Evolutionary conservation across 2,329 filamentous ascomycete genomes (phyloP).

Genomic region (Thielaviopsis cerberus): DNA sequence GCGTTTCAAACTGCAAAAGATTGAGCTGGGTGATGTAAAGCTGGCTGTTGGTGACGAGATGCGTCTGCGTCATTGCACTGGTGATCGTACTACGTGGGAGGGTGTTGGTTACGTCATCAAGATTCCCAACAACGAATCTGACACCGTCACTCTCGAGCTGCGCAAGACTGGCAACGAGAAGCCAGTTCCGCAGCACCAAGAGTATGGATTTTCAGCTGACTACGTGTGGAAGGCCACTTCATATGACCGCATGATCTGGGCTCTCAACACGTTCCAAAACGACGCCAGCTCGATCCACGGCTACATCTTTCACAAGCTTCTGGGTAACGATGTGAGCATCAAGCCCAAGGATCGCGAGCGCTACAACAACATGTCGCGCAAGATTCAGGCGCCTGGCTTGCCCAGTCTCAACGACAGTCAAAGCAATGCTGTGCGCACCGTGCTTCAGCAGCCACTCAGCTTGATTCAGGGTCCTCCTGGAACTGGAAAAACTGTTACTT

Average conservation of each 20-base stretch:
- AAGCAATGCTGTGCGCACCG: conserved; percentile 88
- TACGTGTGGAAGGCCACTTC: conserved; percentile 99
- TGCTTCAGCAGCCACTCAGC: conserved; percentile 80
- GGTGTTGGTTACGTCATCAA: conserved; percentile 98
- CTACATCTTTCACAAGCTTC: conserved; percentile 92
- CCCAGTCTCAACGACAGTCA: conserved; percentile 92
- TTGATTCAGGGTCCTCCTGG: conserved; percentile 93
- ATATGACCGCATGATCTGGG: conserved; percentile 96
- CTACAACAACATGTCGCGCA: conserved; percentile 68
- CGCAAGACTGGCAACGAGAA: conserved; percentile 92
- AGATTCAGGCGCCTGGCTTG: conserved; percentile 85
- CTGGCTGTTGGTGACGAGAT: conserved; percentile 96
- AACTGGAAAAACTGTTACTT: conserved; percentile 96
- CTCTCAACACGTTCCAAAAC: conserved; percentile 97
- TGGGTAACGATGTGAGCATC: conserved; percentile 85
- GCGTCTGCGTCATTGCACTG: conserved; percentile 76
- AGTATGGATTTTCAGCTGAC: conserved; percentile 93
- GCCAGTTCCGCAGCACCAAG: conserved; percentile 84
- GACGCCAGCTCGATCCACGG: conserved; percentile 97
- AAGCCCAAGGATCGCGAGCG: conserved; percentile 60
- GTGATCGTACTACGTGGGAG: conserved; percentile 85
- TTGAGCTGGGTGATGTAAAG: conserved; percentile 94
- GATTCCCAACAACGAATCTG: conserved; percentile 96
- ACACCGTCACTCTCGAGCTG: conserved; percentile 88
- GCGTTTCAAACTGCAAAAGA: conserved; percentile 87